Percentiles rank a stretch among this genome's conserved stretches.
phyloP scores from a whole-genome alignment of 306 rosid genomes.

The Rosa chinensis region DNA sequence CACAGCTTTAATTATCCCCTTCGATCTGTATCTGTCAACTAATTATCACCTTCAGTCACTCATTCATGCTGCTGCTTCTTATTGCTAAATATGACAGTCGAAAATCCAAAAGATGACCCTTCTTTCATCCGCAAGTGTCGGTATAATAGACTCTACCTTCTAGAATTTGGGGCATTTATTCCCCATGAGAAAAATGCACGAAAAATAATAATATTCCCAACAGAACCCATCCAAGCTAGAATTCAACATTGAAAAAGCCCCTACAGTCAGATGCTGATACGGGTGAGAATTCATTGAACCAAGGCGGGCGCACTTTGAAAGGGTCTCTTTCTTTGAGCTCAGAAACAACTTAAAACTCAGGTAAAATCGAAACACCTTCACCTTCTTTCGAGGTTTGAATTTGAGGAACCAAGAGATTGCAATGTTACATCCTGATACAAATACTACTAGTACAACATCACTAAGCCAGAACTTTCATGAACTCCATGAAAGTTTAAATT shows the following conservation, averaged over 20 bases:
- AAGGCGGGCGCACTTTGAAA: neutral
- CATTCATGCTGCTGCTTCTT: neutral
- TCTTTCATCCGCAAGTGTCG: neutral
- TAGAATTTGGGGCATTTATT: neutral
- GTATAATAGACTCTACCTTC: neutral
- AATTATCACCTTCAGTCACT: neutral
- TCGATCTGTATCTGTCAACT: neutral
- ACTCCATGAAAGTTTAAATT: constrained; percentile 14
- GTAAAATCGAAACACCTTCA: neutral
- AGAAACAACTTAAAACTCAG: neutral
- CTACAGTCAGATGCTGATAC: neutral
- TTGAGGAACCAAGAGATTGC: neutral
- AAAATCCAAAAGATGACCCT: neutral
- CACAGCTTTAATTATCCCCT: neutral
- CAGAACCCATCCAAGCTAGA: neutral
- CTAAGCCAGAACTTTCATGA: constrained; percentile 17
- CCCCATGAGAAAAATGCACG: neutral
- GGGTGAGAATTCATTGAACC: neutral
- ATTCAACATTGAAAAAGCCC: neutral
- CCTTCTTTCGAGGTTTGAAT: neutral
- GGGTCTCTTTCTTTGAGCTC: neutral
- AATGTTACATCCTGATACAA: neutral
- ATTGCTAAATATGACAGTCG: neutral
- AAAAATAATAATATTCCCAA: neutral
- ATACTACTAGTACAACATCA: neutral